These are phyloP conservation scores for Filobasidium wieringae DNA, from an alignment of 768 basidiomycete species.

Conservation along the genomic window DNA sequence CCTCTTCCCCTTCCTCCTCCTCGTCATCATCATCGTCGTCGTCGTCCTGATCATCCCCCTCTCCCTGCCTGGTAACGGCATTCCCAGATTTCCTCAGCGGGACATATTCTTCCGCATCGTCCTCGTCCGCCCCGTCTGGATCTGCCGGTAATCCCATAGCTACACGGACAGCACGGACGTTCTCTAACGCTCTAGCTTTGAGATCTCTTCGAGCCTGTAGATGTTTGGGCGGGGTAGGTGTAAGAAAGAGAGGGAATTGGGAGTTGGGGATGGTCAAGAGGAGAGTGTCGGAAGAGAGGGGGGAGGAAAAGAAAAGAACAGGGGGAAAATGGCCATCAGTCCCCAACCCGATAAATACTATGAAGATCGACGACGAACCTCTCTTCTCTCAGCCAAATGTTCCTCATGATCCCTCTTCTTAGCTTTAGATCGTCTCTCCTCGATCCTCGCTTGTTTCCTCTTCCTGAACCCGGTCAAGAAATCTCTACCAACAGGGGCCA, in stretches of 20 bases:
- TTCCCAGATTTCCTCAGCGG: constrained; percentile 29
- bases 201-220: constrained; percentile 62
- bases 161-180: constrained; percentile 63
- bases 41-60: constrained; percentile 44
- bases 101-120: constrained; percentile 44
- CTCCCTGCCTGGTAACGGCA: constrained; percentile 9
- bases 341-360: not conserved
- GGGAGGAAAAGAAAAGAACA: no score
- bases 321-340: not conserved
- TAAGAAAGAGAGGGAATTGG: no score
- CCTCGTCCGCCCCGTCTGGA: constrained; percentile 32
- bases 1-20: constrained; percentile 38
- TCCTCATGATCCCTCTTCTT: constrained; percentile 65
- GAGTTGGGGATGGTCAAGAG: no score
- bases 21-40: constrained; percentile 74
- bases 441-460: constrained; percentile 72
- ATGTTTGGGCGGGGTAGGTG: no score
- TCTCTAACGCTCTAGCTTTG: constrained; percentile 62
- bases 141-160: constrained; percentile 42
- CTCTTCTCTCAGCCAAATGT: constrained; percentile 58
- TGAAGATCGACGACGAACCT: constrained; percentile 44
- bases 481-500: constrained; percentile 60
- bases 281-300: no score
- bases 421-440: constrained; percentile 62
- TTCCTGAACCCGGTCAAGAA: constrained; percentile 90